These are phyloP conservation scores for Fusarium fujikuroi DNA, from an alignment of 2,329 filamentous ascomycete genomes.

Conservation along the genomic window DNA sequence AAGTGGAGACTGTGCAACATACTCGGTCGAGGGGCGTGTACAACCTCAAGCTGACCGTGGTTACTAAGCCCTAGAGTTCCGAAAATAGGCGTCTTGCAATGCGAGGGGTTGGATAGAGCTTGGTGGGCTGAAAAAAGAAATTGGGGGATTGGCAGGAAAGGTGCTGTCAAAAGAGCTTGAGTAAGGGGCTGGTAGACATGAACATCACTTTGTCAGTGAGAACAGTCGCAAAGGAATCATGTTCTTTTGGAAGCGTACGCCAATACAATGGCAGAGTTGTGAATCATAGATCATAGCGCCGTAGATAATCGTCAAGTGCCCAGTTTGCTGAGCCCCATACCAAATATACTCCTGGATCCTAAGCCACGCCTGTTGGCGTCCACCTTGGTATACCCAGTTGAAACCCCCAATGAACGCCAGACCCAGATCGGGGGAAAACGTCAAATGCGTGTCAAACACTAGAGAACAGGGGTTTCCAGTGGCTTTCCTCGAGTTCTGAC, in stretches of 20 bases:
- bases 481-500: neutral
- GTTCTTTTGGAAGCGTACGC: neutral
- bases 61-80: conserved; percentile 36
- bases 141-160: neutral
- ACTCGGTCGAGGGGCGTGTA: conserved; percentile 47
- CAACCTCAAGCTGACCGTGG: conserved; percentile 42
- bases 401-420: neutral
- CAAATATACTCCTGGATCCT: neutral
- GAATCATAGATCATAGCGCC: conserved; percentile 6
- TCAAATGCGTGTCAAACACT: neutral
- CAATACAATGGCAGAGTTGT: neutral
- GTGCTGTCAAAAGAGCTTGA: neutral
- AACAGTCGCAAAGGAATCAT: neutral
- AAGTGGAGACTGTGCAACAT: conserved; percentile 45
- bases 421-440: neutral
- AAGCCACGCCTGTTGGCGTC: neutral
- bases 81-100: conserved; percentile 12
- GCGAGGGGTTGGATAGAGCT: neutral
- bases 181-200: neutral
- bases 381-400: neutral
- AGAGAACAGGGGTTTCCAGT: too few species aligned
- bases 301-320: neutral
- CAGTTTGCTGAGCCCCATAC: neutral
- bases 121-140: neutral
- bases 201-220: neutral